Conservation (phyloP, 2,329 filamentous ascomycete genomes). For the Nemania diffusa region DNA sequence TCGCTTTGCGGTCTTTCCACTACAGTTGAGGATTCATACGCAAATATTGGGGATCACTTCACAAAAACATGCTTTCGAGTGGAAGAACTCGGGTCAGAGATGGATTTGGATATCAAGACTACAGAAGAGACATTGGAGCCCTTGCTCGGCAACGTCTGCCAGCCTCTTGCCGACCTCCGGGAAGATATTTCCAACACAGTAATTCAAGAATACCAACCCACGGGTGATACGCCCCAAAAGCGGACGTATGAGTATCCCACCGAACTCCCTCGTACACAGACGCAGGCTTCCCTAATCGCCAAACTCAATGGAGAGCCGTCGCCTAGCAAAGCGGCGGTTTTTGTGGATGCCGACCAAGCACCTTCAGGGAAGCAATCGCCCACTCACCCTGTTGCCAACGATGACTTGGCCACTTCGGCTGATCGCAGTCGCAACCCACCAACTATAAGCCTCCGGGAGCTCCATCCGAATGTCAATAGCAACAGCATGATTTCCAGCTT, state of each 20-base stretch:
- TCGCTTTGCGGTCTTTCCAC: slow-evolving; percentile 73
- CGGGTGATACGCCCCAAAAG: slow-evolving; percentile 87
- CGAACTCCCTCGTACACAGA: slow-evolving; percentile 76
- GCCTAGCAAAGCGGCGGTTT: slow-evolving; percentile 54
- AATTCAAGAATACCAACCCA: slow-evolving; percentile 83
- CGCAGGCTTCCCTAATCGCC: slow-evolving; percentile 58
- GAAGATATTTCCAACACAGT: slow-evolving; percentile 71
- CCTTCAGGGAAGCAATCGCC: slow-evolving; percentile 44
- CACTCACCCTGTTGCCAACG: slow-evolving; percentile 39
- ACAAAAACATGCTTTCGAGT: slow-evolving; percentile 74
- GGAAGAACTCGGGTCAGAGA: slow-evolving; percentile 73
- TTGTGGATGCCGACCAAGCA: slow-evolving; percentile 53
- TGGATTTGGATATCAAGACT: slow-evolving; percentile 68
- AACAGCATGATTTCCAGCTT: slow-evolving; percentile 55
- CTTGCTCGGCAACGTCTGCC: slow-evolving; percentile 69
- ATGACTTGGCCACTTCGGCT: slow-evolving; percentile 33
- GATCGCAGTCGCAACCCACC: slow-evolving; percentile 47
- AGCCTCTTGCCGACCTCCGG: slow-evolving; percentile 77
- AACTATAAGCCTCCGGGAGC: slow-evolving; percentile 63
- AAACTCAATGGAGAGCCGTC: slow-evolving; percentile 52
- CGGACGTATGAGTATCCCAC: slow-evolving; percentile 82
- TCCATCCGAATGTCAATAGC: slow-evolving; percentile 62
- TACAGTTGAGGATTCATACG: slow-evolving; percentile 78
- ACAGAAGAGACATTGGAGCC: slow-evolving; percentile 71
- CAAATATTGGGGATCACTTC: slow-evolving; percentile 76